A percentile compares a stretch with the other conserved stretches of the same genome.
These are phyloP conservation scores for Dryadomyces quercivorus DNA, from an alignment of 2,329 filamentous ascomycete genomes.

Conservation along the genomic window DNA sequence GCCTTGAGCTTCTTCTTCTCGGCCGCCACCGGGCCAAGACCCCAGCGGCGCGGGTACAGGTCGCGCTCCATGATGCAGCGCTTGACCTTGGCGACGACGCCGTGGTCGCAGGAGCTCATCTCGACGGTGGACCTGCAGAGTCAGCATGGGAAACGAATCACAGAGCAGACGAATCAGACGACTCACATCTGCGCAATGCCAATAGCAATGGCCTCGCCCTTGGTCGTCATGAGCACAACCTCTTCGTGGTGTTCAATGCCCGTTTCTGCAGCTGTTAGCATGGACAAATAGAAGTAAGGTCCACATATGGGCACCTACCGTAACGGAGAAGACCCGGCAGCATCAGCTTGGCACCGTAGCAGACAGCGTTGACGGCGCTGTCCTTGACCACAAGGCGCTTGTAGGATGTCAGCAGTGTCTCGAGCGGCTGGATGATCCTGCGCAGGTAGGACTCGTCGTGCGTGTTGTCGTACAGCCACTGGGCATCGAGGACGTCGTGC, in stretches of 20 bases:
- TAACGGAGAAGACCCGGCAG: conserved; percentile 90
- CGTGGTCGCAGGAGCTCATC: conserved; percentile 93
- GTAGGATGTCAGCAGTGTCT: conserved; percentile 83
- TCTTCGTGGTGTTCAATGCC: conserved; percentile 91
- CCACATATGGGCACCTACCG: conserved; percentile 51
- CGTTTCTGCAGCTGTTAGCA: too few relatives aligned
- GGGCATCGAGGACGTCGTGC: conserved; percentile 89
- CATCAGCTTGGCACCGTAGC: conserved; percentile 98
- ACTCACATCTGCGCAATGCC: conserved; percentile 83
- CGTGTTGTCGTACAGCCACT: conserved; percentile 93
- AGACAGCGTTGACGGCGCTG: conserved; percentile 89
- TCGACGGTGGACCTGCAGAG: conserved; percentile 62
- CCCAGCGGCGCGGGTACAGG: conserved; percentile 93
- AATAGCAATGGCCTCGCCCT: conserved; percentile 95
- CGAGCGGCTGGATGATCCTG: conserved; percentile 80
- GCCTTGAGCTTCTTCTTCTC: conserved; percentile 99
- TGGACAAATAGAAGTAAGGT: background rate
- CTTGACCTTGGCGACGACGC: conserved; percentile 97
- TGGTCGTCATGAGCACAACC: conserved; percentile 96
- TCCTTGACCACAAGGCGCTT: conserved; percentile 98
- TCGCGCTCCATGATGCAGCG: conserved; percentile 99
- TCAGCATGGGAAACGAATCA: background rate
- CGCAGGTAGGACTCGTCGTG: conserved; percentile 88
- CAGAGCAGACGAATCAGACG: too few relatives aligned
- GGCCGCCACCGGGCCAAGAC: conserved; percentile 78